Evolutionary conservation across 768 basidiomycete genomes (phyloP), one percentile per base, ranked within the genome.

Genomic region (Boletus speciosus): DNA sequence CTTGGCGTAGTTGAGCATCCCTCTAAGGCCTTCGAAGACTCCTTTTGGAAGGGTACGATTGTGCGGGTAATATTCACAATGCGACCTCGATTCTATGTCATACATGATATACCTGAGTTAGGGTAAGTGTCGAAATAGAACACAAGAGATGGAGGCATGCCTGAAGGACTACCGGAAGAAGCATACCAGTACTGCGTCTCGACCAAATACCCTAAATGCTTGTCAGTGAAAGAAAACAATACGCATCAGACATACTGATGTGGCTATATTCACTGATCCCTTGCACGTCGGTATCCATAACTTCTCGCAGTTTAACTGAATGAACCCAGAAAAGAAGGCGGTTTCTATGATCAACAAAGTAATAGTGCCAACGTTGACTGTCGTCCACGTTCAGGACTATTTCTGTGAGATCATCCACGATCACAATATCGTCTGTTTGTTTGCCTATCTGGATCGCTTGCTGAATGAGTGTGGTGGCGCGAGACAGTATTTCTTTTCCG

Each of bases 281-380:
- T 38, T 44, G 61, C 49, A 61, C 16, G 29, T 50, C 29, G 11
- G 21, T 42, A 12, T 9, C 19, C 0, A 61, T 44, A 1, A 8
- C 14, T 5, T 35, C 10, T 16, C 14, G 12, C 6, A 15, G 5
- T 10, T 25, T 21, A 0, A 62, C 37, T 7, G 10, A 10, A 15
- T 54, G 51, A 36, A 61, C 29, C 61, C 60, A 61, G 31, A 63
- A 62, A 6, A 62, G 49, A 46, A 61, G 61, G 23, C 34, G 61
- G 19, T 58, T 5, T 5, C 11, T 46, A 19, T 61, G 61, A 35
- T 61, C 61, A 29, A 59, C 60, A 37, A 61, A 61, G 37, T 61
- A 51, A 42, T 61, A 63, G 16, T 25, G 25, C 37, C 56, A 62
- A 39, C 3, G 2, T 19, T 15, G 44, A 35, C 4, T 3, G 6